Conservation (phyloP, 2,329 filamentous ascomycete species). For the Grosmannia huntii region DNA sequence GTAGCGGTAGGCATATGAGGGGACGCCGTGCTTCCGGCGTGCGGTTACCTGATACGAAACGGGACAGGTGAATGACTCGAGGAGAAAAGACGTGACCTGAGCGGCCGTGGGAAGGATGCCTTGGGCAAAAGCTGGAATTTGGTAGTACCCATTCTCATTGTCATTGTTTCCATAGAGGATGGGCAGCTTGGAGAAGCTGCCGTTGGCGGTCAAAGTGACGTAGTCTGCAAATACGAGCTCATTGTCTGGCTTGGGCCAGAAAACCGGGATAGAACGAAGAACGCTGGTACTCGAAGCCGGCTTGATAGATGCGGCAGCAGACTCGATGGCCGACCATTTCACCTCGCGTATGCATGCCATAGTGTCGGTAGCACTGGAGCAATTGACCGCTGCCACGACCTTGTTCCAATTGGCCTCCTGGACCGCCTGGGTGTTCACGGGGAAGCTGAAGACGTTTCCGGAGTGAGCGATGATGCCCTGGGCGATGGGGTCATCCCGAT, state of each 20-base stretch:
- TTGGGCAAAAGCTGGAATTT: conserved; percentile 26
- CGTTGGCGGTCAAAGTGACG: conserved; percentile 17
- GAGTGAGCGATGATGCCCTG: conserved; percentile 32
- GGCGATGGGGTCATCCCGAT: conserved; percentile 34
- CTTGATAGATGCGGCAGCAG: conserved; percentile 22
- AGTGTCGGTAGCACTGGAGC: conserved; percentile 17
- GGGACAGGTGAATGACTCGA: conserved; percentile 34
- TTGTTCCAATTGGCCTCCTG: conserved; percentile 29
- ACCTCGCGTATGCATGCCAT: conserved; percentile 26
- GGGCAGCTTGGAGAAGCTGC: conserved; percentile 27
- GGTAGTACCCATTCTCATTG: conserved; percentile 35
- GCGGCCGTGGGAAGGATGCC: conserved; percentile 24
- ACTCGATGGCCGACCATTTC: conserved; percentile 22
- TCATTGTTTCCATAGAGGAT: conserved; percentile 29
- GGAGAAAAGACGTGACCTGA: conserved; percentile 25
- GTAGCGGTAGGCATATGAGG: conserved; percentile 33
- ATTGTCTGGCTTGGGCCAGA: conserved; percentile 29
- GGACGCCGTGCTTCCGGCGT: conserved; percentile 21
- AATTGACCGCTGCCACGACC: conserved; percentile 26
- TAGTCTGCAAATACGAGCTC: conserved; percentile 30
- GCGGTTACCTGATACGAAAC: conserved; percentile 24
- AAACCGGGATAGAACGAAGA: conserved; percentile 23
- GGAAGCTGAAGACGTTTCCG: conserved; percentile 32
- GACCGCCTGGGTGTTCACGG: conserved; percentile 21
- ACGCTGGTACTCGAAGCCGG: conserved; percentile 20